Conservation (phyloP, 495 filamentous ascomycete species). For the Penicillium pancosmium region DNA sequence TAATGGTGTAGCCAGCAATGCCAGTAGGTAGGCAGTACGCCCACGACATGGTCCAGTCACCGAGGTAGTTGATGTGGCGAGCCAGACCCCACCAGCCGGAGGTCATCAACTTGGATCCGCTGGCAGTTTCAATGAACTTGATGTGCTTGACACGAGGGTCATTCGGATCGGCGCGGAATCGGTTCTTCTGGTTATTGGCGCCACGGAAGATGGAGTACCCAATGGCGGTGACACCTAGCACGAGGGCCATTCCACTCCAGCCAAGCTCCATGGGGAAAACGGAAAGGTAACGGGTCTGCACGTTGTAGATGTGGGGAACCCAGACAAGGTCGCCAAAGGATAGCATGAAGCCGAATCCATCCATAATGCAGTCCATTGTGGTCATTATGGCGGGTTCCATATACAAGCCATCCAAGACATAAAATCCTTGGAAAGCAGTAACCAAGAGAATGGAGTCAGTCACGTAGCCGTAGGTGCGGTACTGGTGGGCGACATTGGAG, state of each 20-base stretch:
- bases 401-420: conserved; percentile 83
- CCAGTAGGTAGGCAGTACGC: conserved; percentile 90
- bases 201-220: conserved; percentile 92
- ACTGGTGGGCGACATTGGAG: conserved; percentile 85
- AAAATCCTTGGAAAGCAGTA: conserved; percentile 76
- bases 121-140: conserved; percentile 83
- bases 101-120: conserved; percentile 76
- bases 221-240: conserved; percentile 63
- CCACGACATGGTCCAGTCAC: conserved; percentile 95
- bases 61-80: conserved; percentile 96
- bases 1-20: conserved; percentile 73
- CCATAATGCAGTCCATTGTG: conserved; percentile 92
- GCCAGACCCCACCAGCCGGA: conserved; percentile 95
- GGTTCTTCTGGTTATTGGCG: conserved; percentile 92
- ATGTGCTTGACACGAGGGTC: conserved; percentile 81
- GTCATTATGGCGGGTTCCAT: conserved; percentile 93
- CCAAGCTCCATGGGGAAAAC: conserved; percentile 80
- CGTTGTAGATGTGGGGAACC: conserved; percentile 88
- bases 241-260: conserved; percentile 56
- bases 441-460: conserved; percentile 88
- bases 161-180: conserved; percentile 84
- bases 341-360: conserved; percentile 98
- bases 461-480: conserved; percentile 77
- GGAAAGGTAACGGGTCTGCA: conserved; percentile 87
- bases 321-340: conserved; percentile 91